Base-by-base conservation (phyloP, 75 land plant genomes). In the Adiantum capillusveneris region DNA sequence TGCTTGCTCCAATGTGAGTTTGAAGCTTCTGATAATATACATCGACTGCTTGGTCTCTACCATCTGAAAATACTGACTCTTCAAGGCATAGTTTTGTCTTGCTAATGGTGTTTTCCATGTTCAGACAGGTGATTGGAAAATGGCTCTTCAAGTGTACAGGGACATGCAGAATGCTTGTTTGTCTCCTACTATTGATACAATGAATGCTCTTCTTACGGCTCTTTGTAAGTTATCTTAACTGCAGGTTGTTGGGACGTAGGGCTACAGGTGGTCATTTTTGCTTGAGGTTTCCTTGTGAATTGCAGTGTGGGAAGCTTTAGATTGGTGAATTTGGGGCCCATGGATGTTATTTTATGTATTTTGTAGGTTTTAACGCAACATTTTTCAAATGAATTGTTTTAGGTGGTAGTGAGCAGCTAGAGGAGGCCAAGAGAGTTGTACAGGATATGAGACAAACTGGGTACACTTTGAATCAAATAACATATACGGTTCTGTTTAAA, bases 151-250 rank as follows among this genome's bases (percentile, higher is more conserved):
- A 54, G 56, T 92, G 25, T 88, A 88, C 59, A 73, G 82, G 30
- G 67, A 76, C 13, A 82, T 92, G 43, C 80, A 78, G 59, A 53
- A 57, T 9, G 57, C 67, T 42, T 74, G 82, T 16, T 42, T 88
- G 63, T 61, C 61, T 28, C 82, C 80, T 31, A 78, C 85, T 20
- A 80, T 85, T 57, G 75, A 86, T 21, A 82, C 86, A 22, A 62
- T 84, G 39, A 92, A 92, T 80, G 97, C 97, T 31, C 78, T 92
- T 44, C 73, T 92, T 51, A 85, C 95, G 48, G 72, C 97, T 37
- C 75, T 92, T 61, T 88, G 97, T 92, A 88, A 56, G 81, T 65
- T 25, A 25, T 26, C 9, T 34, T 9, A 34, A 34, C 44, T 29
- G 17, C 18, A 18, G n/a, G n/a, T n/a, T n/a, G n/a, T n/a, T n/a